Conservation (phyloP, 352 stramenopile species). For the Peronospora destructor region DNA sequence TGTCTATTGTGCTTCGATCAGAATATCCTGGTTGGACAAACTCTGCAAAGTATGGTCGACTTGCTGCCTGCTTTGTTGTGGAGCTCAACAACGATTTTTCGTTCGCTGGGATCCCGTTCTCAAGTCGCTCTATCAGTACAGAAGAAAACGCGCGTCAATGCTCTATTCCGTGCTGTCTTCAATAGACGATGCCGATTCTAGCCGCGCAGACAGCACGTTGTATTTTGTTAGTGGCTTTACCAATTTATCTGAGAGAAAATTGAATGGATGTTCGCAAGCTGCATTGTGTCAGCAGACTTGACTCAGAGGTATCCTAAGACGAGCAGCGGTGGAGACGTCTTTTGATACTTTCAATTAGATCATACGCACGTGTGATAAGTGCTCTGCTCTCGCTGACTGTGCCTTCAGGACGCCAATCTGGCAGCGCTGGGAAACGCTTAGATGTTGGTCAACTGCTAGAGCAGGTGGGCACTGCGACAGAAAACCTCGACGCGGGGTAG, state of each 20-base stretch:
- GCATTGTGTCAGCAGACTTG: constrained; percentile 11
- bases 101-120: constrained; percentile 34
- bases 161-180: constrained; percentile 21
- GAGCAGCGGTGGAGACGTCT: too few species aligned
- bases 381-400: too few species aligned
- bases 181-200: constrained; percentile 13
- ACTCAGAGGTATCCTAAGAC: too few species aligned
- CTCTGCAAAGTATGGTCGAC: constrained; percentile 40
- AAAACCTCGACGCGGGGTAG: too few species aligned
- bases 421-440: too few species aligned
- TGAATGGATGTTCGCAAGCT: constrained; percentile 1
- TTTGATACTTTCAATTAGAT: too few species aligned
- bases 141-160: constrained; percentile 2
- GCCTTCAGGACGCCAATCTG: too few species aligned
- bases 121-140: constrained; percentile 16
- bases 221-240: background rate
- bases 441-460: too few species aligned
- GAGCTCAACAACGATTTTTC: constrained; percentile 46
- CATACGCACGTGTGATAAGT: too few species aligned
- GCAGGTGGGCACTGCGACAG: too few species aligned
- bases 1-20: constrained; percentile 55
- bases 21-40: constrained; percentile 62
- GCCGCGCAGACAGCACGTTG: background rate
- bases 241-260: background rate
- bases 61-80: constrained; percentile 43